Evolutionary conservation across 2,329 filamentous ascomycete genomes (phyloP).

Genomic region (Pyricularia sp.): DNA sequence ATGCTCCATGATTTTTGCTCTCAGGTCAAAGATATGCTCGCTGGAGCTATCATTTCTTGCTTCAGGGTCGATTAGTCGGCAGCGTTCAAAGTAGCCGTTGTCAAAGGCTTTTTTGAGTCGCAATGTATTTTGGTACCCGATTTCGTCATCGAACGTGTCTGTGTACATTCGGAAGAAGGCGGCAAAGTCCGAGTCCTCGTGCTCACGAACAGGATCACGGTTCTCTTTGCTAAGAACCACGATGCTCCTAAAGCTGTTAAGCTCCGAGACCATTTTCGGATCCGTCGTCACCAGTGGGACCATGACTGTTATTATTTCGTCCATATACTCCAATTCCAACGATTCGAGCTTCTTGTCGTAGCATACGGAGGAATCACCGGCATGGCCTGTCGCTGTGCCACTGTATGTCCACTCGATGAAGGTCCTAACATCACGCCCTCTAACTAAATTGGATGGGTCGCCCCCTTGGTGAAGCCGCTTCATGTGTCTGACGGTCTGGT

Average conservation of each 20-base stretch:
- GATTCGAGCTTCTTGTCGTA: not conserved
- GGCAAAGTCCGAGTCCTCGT: not conserved
- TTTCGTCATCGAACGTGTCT: not conserved
- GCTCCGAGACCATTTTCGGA: not conserved
- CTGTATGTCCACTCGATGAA: not conserved
- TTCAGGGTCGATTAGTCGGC: not conserved
- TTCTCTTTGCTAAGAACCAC: not conserved
- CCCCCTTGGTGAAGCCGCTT: not conserved
- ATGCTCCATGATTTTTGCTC: constrained; percentile 39
- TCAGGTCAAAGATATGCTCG: not conserved
- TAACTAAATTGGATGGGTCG: not conserved
- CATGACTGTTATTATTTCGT: not conserved
- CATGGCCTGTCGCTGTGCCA: not conserved
- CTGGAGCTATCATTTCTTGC: not conserved
- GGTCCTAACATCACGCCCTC: not conserved
- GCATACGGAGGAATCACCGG: not conserved
- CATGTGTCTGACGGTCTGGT: not conserved
- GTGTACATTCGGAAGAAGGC: not conserved
- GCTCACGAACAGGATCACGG: not conserved
- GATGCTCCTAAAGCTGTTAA: not conserved
- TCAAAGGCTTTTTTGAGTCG: not conserved
- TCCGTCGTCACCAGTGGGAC: not conserved
- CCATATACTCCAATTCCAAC: not conserved
- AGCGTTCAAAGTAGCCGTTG: not conserved
- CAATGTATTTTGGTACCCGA: not conserved